Conservation (phyloP, 495 filamentous ascomycete species). For the Aspergillus bertholletiae region DNA sequence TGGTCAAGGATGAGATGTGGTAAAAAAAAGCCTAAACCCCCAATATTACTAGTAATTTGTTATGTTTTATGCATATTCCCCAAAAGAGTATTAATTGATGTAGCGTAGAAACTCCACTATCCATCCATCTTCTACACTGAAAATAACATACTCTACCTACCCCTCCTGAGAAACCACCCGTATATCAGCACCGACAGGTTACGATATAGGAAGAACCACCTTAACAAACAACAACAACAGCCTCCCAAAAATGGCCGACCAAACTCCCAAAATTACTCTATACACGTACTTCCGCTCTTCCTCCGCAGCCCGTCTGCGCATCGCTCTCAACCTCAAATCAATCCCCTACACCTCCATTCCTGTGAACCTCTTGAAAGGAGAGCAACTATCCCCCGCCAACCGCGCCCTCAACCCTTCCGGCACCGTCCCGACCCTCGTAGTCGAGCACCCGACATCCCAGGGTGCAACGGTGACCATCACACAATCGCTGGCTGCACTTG, state of each 20-base stretch:
- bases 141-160: too few species aligned
- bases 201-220: neutral
- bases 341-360: conserved; percentile 38
- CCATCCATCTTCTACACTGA: neutral
- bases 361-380: conserved; percentile 44
- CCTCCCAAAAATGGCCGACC: conserved; percentile 25
- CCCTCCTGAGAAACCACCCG: neutral
- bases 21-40: neutral
- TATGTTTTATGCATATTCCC: neutral
- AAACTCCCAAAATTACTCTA: conserved; percentile 29
- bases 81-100: neutral
- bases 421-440: conserved; percentile 48
- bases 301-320: conserved; percentile 52
- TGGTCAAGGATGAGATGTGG: neutral
- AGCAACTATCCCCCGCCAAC: conserved; percentile 35
- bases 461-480: conserved; percentile 32
- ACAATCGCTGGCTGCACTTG: conserved; percentile 50
- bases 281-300: conserved; percentile 56
- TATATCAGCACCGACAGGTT: neutral
- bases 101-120: neutral
- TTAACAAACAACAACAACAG: neutral
- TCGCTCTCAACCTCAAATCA: conserved; percentile 44
- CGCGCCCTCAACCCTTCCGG: conserved; percentile 42
- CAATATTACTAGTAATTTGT: neutral
- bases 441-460: conserved; percentile 17